A percentile compares a stretch with the other conserved stretches of the same genome.
These are phyloP conservation scores for Chrysoporthe austroafricana DNA, from an alignment of 2,329 filamentous ascomycete genomes.

Conservation along the genomic window DNA sequence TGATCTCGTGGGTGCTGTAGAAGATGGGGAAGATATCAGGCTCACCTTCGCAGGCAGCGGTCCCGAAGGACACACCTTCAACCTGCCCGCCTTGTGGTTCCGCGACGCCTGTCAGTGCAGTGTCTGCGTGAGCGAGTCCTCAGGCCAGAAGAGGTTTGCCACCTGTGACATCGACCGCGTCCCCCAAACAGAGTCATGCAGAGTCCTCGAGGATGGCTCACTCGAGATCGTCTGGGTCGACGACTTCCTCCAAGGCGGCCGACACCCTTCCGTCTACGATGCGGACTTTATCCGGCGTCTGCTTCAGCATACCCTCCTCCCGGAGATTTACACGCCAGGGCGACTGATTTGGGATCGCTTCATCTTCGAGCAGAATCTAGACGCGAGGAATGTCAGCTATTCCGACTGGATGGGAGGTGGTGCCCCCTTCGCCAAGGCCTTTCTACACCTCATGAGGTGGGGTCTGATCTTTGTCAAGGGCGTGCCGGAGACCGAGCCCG, in stretches of 20 bases:
- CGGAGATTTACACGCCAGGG: slow-evolving; percentile 36
- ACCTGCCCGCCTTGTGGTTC: slow-evolving; percentile 38
- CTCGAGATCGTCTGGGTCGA: slow-evolving; percentile 64
- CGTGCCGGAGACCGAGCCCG: slow-evolving; percentile 69
- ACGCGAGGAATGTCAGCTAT: slow-evolving; percentile 63
- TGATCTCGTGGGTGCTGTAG: neutral
- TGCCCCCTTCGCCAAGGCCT: slow-evolving; percentile 59
- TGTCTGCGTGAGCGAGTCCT: slow-evolving; percentile 58
- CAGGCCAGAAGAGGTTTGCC: slow-evolving; percentile 60
- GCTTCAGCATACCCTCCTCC: slow-evolving; percentile 41
- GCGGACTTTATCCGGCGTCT: slow-evolving; percentile 32
- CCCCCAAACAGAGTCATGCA: slow-evolving; percentile 40
- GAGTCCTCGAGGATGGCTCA: slow-evolving; percentile 42
- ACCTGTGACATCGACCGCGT: slow-evolving; percentile 45
- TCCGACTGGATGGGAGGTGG: slow-evolving; percentile 69
- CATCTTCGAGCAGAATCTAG: slow-evolving; percentile 46
- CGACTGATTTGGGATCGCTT: slow-evolving; percentile 47
- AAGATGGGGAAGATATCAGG: neutral
- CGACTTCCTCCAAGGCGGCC: slow-evolving; percentile 43
- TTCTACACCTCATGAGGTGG: slow-evolving; percentile 64
- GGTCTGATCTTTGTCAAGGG: slow-evolving; percentile 79
- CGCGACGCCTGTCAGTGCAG: slow-evolving; percentile 60
- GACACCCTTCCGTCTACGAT: slow-evolving; percentile 42
- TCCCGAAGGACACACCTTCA: neutral
- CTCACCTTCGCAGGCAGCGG: neutral